Conservation (phyloP, 1,284 basidiomycete species). For the Heterobasidion parviporum region DNA sequence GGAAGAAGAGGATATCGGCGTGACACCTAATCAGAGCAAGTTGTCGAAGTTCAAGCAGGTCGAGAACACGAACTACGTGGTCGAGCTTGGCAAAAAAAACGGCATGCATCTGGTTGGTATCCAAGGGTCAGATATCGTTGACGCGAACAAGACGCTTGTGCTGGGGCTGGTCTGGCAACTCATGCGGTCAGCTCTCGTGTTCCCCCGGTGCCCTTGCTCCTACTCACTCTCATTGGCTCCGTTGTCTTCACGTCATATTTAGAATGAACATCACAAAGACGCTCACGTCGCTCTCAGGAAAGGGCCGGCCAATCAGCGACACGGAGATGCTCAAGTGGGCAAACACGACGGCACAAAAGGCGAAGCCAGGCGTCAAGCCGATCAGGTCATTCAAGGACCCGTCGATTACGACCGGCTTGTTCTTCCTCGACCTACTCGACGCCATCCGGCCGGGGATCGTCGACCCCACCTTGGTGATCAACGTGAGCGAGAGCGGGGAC, state of each 20-base stretch:
- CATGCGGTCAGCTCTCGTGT: slow-evolving; percentile 61
- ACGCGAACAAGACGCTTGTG: slow-evolving; percentile 85
- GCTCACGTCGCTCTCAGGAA: slow-evolving; percentile 67
- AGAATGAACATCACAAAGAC: slow-evolving; percentile 92
- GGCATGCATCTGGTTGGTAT: slow-evolving; percentile 96
- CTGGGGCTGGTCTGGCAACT: slow-evolving; percentile 97
- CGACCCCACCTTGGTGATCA: slow-evolving; percentile 76
- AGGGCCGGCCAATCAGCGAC: slow-evolving; percentile 80
- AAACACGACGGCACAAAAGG: slow-evolving; percentile 78
- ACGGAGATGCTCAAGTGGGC: slow-evolving; percentile 96
- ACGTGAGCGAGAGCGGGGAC: slow-evolving; percentile 54
- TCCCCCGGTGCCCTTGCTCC: not conserved
- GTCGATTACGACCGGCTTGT: slow-evolving; percentile 81
- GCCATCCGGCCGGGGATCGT: slow-evolving; percentile 92
- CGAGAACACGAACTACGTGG: slow-evolving; percentile 96
- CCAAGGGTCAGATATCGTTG: slow-evolving; percentile 95
- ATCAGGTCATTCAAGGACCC: slow-evolving; percentile 96
- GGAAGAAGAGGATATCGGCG: slow-evolving; percentile 68
- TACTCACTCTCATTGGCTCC: not conserved
- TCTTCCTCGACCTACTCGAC: slow-evolving; percentile 92
- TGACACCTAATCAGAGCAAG: slow-evolving; percentile 73
- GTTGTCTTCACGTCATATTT: no score
- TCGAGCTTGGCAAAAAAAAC: slow-evolving; percentile 89
- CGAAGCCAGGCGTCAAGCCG: slow-evolving; percentile 55
- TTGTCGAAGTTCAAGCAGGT: slow-evolving; percentile 95